Conservation (phyloP, 352 stramenopile genomes). For the Halophytophthora batemanensis region DNA sequence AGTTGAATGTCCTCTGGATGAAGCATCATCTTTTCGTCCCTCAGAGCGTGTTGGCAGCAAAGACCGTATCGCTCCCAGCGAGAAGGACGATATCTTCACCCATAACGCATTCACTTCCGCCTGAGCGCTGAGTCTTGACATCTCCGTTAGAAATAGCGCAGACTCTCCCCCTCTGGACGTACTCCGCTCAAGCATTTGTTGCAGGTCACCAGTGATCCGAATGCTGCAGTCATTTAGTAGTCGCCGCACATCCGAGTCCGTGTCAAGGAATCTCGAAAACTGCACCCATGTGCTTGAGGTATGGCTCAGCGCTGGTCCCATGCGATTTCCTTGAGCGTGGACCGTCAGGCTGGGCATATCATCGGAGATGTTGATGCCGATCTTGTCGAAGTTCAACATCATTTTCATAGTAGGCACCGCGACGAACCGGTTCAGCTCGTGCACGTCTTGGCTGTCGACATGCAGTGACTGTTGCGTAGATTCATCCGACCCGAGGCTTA, state of each 20-base stretch:
- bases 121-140: slow-evolving; percentile 33
- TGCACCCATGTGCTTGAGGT: slow-evolving; percentile 45
- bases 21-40: slow-evolving; percentile 1
- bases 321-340: slow-evolving; percentile 32
- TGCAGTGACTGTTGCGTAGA: slow-evolving; percentile 17
- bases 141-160: slow-evolving; percentile 21
- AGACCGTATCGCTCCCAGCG: slow-evolving; percentile 29
- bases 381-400: slow-evolving; percentile 64
- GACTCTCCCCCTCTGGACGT: background rate
- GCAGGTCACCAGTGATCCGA: slow-evolving; percentile 40
- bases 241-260: slow-evolving; percentile 38
- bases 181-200: slow-evolving; percentile 37
- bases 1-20: background rate
- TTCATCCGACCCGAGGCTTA: slow-evolving; percentile 34
- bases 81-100: slow-evolving; percentile 49
- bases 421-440: slow-evolving; percentile 48
- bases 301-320: slow-evolving; percentile 32
- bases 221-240: slow-evolving; percentile 59
- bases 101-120: slow-evolving; percentile 39
- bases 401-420: slow-evolving; percentile 33
- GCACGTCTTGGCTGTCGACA: slow-evolving; percentile 15
- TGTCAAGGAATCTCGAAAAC: slow-evolving; percentile 43
- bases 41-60: slow-evolving; percentile 12
- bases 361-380: slow-evolving; percentile 46
- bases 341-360: slow-evolving; percentile 36